Base-by-base conservation (phyloP, 768 basidiomycete genomes). In the Auricularia heimuer region DNA sequence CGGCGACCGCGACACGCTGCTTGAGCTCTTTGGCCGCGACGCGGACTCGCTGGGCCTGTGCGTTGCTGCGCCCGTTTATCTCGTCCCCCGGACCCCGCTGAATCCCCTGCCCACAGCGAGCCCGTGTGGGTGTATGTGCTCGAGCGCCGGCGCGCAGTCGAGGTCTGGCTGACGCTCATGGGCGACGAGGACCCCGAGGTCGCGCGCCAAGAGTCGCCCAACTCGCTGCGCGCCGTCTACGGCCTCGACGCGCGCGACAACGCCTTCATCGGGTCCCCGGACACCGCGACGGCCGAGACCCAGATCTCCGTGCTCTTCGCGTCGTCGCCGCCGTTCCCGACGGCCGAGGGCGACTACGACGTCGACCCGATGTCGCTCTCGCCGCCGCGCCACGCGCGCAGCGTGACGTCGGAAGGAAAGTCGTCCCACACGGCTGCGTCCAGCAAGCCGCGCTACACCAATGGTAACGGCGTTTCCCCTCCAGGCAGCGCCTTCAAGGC, bases 101-200 rank as follows among this genome's bases (percentile, higher is more conserved):
- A 37, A 62, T 44, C 36, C 29, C 29, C 29, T 60, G 65, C 63
- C 36, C 66, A 63, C 67, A 92, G 90, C 67, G 90, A 89, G 65
- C 88, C 91, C 21, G 89, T 92, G n/a, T 92, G 92, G 89, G 90
- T 94, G 24, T 94, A 92, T 74, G 88, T 94, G 45, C 86, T 94
- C 67, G 92, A 92, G 72, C 84, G 91, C 44, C 80, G 88, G 62
- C 84, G 88, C 45, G 88, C 92, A 4, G 87, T 94, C 61, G 86
- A 91, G 74, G 89, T 91, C 63, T 87, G 88, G 81, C 79, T 83
- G 58, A 85, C 87, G 0, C 83, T 93, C 70, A 89, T 92, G 82
- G 88, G 89, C 64, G 77, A 86, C 72, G 67, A 73, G 36, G 86
- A 89, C 72, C 84, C 87, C 33, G 79, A 80, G 39, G 70, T 81